phyloP scores from a whole-genome alignment of 129 eudicot genomes.

The Flaveria robusta region DNA sequence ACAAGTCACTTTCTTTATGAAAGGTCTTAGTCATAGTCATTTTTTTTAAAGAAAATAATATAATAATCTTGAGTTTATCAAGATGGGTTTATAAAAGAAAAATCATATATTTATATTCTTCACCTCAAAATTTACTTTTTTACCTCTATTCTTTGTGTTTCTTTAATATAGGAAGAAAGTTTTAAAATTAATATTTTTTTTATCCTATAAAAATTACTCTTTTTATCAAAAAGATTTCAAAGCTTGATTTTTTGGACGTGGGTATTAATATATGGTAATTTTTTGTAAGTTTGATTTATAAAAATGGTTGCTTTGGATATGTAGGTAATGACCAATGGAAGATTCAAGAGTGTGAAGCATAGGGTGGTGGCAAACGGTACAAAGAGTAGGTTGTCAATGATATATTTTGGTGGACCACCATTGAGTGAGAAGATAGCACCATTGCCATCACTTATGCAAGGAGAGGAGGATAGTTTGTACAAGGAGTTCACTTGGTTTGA shows the following conservation, averaged over 20 bases:
- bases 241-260: background rate
- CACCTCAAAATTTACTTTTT: no score
- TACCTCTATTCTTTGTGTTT: no score
- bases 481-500: slow-evolving; percentile 95
- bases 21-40: slow-evolving; percentile 8
- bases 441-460: slow-evolving; percentile 71
- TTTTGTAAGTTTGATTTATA: slow-evolving; percentile 1
- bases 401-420: slow-evolving; percentile 95
- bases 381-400: slow-evolving; percentile 83
- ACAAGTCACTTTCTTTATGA: slow-evolving; percentile 27
- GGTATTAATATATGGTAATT: no score
- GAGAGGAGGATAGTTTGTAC: slow-evolving; percentile 78
- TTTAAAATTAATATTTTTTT: no score
- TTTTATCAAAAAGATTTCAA: background rate
- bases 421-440: slow-evolving; percentile 89
- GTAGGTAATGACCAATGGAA: slow-evolving; percentile 94
- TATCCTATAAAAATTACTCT: background rate
- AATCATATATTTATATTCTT: no score
- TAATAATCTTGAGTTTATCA: background rate
- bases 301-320: slow-evolving; percentile 17
- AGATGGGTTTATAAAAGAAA: background rate
- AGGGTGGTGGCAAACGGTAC: slow-evolving; percentile 76
- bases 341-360: slow-evolving; percentile 84
- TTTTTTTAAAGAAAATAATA: slow-evolving; percentile 12
- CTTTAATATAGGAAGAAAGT: no score